phyloP scores from a whole-genome alignment of 192 early-diverging fungal genomes.

The Coemansia sp. region DNA sequence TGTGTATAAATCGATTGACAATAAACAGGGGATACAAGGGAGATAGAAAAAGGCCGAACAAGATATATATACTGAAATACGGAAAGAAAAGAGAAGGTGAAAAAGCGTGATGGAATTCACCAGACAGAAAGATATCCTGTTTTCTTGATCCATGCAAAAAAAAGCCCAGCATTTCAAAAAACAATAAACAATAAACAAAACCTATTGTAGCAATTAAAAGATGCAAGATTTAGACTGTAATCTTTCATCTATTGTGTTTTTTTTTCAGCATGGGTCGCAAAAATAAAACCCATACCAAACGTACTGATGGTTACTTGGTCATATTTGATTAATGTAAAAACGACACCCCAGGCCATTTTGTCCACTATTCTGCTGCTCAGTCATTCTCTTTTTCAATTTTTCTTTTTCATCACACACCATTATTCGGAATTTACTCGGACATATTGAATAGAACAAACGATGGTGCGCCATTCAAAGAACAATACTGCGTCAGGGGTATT shows the following conservation, averaged over 20 bases:
- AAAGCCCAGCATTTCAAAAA: background rate
- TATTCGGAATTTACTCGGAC: background rate
- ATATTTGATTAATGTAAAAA: background rate
- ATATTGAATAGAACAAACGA: constrained; percentile 17
- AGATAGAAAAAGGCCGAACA: background rate
- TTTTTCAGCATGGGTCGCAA: background rate
- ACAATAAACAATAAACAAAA: background rate
- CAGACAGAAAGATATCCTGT: background rate
- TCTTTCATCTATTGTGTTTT: background rate
- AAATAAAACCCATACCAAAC: background rate
- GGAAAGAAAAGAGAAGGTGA: background rate
- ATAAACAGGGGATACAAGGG: background rate
- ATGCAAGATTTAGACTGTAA: background rate
- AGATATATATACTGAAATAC: background rate
- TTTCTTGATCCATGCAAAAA: background rate
- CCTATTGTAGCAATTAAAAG: background rate
- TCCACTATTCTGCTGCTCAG: background rate
- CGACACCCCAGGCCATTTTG: background rate
- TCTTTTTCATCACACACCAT: background rate
- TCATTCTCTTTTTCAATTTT: no score
- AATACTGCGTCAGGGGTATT: constrained; percentile 89
- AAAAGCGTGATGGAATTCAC: background rate
- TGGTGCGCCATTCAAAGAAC: constrained; percentile 91
- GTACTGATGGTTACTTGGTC: background rate
- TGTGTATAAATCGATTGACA: background rate